Percentiles rank a stretch among this genome's conserved stretches.
Conservation (phyloP, 345 rosid species). For the Anastatica hierochuntica region DNA sequence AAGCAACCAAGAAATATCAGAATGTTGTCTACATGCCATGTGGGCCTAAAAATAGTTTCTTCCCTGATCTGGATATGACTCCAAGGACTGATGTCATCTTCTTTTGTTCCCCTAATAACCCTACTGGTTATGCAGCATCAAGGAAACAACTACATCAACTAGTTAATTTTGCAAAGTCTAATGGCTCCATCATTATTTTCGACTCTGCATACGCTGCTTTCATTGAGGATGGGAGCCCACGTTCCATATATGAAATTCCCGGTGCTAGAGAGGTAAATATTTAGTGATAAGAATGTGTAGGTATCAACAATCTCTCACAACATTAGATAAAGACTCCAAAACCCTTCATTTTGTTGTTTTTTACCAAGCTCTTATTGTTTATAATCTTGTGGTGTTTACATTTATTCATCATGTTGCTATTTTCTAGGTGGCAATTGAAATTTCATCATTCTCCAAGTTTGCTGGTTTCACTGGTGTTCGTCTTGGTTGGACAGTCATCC, state of each 20-base stretch:
- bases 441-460: slow-evolving; percentile 79
- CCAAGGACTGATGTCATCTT: slow-evolving; percentile 70
- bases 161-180: slow-evolving; percentile 60
- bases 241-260: slow-evolving; percentile 77
- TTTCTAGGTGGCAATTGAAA: slow-evolving; percentile 68
- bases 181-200: slow-evolving; percentile 62
- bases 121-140: slow-evolving; percentile 71
- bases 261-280: slow-evolving; percentile 91
- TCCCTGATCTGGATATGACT: slow-evolving; percentile 48
- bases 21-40: slow-evolving; percentile 66
- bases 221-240: slow-evolving; percentile 55
- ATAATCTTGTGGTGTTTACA: no score
- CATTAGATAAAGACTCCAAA: no score
- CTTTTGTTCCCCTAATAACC: slow-evolving; percentile 94
- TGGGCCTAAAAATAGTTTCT: slow-evolving; percentile 45
- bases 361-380: no score
- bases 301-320: no score
- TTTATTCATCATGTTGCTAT: background rate
- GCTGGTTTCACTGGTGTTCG: slow-evolving; percentile 91
- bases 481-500: slow-evolving; percentile 84
- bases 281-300: no score
- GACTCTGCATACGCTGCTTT: slow-evolving; percentile 77
- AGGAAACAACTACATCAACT: slow-evolving; percentile 46
- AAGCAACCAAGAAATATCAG: slow-evolving; percentile 44
- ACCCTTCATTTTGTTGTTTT: no score